Evolutionary conservation across 2,329 filamentous ascomycete species (phyloP), one percentile per base, ranked within the genome.

Genomic region (Fusarium pininemorale): DNA sequence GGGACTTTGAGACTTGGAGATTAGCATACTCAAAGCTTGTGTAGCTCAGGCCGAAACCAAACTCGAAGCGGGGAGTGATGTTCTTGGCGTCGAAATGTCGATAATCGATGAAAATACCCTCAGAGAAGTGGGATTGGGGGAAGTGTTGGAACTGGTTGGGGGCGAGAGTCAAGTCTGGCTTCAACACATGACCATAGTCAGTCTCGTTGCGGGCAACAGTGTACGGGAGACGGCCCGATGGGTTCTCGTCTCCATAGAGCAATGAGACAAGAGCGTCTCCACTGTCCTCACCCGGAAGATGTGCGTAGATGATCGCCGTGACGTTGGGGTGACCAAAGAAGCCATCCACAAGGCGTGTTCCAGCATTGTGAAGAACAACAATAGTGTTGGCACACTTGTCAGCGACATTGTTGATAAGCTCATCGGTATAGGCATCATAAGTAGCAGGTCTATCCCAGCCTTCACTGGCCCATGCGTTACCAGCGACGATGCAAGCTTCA

Each of bases 401-500:
- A 0, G 91, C 91, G 0, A 92, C 89, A 63, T 89, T 89, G 1
- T 83, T 79, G 0, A 93, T 86, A 0, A 93, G 84, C 1, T 81
- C 80, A 71, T 93, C 91, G 65, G 88, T 91, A 51, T 89, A 89
- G 73, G 91, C 92, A 77, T 97, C 93, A 55, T 89, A 88, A 30
- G 95, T 86, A 14, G 88, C 88, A 0, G 88, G 83, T 53, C 90
- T 86, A 70, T 94, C 88, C 81, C 89, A 94, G 1, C 93, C 93
- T 81, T 98, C 95, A 0, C 93, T 93, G 1, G 92, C 90, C 79
- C 95, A 94, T 30, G 87, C 89, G 77, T 93, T 97, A 63, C 91
- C 92, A 81, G 98, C 98, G 2, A 96, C 94, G 28, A 98, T 79
- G 92, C 97, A 57, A 59, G 93, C 90, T 6, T 91, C 87, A 2